phyloP scores from a whole-genome alignment of 2,329 filamentous ascomycete genomes.

The Madurella mycetomatis region DNA sequence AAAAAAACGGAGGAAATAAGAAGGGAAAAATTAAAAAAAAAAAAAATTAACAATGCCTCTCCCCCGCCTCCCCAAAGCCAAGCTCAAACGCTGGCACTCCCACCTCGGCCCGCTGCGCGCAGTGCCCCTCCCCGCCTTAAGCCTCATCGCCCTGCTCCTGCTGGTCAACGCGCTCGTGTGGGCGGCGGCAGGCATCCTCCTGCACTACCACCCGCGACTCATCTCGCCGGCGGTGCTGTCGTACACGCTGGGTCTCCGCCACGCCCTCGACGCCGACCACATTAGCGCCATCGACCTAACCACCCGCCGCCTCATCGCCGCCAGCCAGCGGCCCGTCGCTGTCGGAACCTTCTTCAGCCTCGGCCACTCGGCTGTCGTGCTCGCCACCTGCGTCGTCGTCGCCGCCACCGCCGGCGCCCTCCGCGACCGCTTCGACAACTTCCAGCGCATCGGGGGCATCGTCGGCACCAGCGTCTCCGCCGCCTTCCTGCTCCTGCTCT shows the following conservation, averaged over 20 bases:
- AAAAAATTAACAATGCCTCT: no score
- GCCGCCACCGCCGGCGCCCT: conserved; percentile 86
- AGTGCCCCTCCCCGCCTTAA: neutral
- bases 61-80: neutral
- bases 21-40: no score
- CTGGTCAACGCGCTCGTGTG: conserved; percentile 51
- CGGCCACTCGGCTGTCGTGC: conserved; percentile 88
- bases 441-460: conserved; percentile 76
- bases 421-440: conserved; percentile 73
- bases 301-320: conserved; percentile 82
- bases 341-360: conserved; percentile 94
- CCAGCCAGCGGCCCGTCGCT: conserved; percentile 79
- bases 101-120: neutral
- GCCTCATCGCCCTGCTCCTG: conserved; percentile 47
- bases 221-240: conserved; percentile 77
- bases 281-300: conserved; percentile 84
- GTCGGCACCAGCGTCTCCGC: conserved; percentile 86
- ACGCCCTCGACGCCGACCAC: conserved; percentile 97
- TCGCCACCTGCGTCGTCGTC: conserved; percentile 85
- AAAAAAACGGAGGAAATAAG: no score
- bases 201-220: conserved; percentile 54
- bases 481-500: conserved; percentile 75
- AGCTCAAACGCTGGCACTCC: neutral
- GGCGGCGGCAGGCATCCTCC: conserved; percentile 48
- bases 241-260: conserved; percentile 83